phyloP scores from a whole-genome alignment of 192 early-diverging fungal species.

The Backusella macrospora region DNA sequence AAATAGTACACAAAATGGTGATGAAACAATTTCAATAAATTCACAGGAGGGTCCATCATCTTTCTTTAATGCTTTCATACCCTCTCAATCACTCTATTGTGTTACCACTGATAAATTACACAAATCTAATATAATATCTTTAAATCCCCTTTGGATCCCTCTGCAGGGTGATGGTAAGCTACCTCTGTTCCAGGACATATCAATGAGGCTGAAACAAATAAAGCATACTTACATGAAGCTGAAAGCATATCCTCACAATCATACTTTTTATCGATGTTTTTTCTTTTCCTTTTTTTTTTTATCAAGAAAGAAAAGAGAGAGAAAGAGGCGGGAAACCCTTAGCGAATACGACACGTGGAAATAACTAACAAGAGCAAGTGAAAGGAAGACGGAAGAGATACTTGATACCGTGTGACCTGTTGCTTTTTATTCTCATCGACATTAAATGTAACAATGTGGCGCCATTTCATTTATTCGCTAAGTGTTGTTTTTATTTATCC shows the following conservation, averaged over 20 bases:
- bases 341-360: slow-evolving; percentile 5
- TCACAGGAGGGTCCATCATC: slow-evolving; percentile 9
- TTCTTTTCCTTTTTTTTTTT: background rate
- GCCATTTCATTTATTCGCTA: background rate
- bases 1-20: background rate
- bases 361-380: background rate
- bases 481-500: background rate
- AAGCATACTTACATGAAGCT: slow-evolving; percentile 5
- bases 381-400: slow-evolving; percentile 2
- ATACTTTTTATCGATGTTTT: background rate
- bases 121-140: slow-evolving; percentile 2
- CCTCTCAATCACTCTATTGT: background rate
- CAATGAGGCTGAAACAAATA: slow-evolving; percentile 14
- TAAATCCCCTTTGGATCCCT: slow-evolving; percentile 5
- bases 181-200: slow-evolving; percentile 1
- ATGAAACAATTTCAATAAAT: background rate
- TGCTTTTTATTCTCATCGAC: slow-evolving; percentile 10
- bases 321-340: background rate
- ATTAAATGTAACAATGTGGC: slow-evolving; percentile 7
- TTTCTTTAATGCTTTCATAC: slow-evolving; percentile 6
- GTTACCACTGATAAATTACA: slow-evolving; percentile 2
- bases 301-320: background rate
- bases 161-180: slow-evolving; percentile 11
- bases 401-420: slow-evolving; percentile 1
- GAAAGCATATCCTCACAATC: background rate